These are phyloP conservation scores for Candida dubliniensis DNA, from an alignment of 1,139 yeast species.

Conservation along the genomic window DNA sequence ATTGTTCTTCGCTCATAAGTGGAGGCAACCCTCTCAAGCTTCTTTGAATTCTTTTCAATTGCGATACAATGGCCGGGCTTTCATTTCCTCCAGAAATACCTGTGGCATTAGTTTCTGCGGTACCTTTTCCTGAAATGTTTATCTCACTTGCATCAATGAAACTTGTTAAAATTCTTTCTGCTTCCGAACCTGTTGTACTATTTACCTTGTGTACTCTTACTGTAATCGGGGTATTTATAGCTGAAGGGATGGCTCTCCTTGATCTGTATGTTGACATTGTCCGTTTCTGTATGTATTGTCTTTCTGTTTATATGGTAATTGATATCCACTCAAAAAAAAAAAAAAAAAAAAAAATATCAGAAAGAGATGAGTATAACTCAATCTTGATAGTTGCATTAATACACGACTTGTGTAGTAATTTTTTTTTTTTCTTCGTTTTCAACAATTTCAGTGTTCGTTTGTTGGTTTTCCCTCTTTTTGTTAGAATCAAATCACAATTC, in stretches of 20 bases:
- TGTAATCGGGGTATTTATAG: conserved; percentile 52
- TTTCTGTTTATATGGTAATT: too few species aligned
- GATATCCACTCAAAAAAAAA: neutral
- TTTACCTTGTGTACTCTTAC: conserved; percentile 33
- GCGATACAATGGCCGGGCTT: conserved; percentile 48
- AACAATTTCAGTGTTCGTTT: neutral
- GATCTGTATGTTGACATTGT: conserved; percentile 30
- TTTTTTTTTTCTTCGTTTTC: neutral
- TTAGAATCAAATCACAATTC: neutral
- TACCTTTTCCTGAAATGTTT: conserved; percentile 7
- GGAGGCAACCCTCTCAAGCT: conserved; percentile 78
- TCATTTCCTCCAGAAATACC: conserved; percentile 27
- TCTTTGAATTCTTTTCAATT: conserved; percentile 65
- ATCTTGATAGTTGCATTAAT: too few species aligned
- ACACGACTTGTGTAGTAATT: neutral
- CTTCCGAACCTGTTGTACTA: conserved; percentile 37
- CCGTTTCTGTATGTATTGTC: neutral
- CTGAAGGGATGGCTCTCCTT: conserved; percentile 42
- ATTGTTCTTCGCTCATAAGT: conserved; percentile 24
- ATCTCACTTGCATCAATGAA: conserved; percentile 45
- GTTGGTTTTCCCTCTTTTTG: neutral
- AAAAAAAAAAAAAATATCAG: neutral
- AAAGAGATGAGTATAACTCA: neutral
- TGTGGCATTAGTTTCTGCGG: conserved; percentile 12
- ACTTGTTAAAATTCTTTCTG: conserved; percentile 46